Percentiles rank a stretch among this genome's conserved stretches.
Evolutionary conservation across 2,329 filamentous ascomycete species (phyloP).

Genomic region (Drechslerella coelobrocha): DNA sequence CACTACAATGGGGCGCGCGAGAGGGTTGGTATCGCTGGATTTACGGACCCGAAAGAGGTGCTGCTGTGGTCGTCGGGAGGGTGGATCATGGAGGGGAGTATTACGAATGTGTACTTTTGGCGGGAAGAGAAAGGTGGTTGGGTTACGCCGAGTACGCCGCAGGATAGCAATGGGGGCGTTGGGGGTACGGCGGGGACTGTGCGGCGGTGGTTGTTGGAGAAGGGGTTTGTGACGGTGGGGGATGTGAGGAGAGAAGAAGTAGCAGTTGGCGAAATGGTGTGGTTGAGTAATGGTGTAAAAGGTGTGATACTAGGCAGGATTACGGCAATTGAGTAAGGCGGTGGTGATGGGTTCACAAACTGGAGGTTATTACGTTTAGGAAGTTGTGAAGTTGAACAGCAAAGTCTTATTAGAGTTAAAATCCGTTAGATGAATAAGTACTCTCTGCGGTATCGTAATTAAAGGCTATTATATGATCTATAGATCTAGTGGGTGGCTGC

Average conservation of each 20-base stretch:
- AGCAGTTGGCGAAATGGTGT: conserved; percentile 23
- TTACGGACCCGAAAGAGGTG: conserved; percentile 70
- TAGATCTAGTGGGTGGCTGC: conserved; percentile 62
- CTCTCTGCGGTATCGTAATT: too few species aligned
- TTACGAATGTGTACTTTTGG: conserved; percentile 82
- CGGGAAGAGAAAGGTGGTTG: conserved; percentile 67
- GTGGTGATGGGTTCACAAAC: too few species aligned
- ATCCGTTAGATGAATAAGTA: too few species aligned
- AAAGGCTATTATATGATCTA: conserved; percentile 2
- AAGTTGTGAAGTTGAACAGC: too few species aligned
- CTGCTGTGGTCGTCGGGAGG: conserved; percentile 55
- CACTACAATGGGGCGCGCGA: conserved; percentile 63
- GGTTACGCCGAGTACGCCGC: conserved; percentile 70
- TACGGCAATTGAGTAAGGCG: neutral
- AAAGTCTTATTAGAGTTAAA: too few species aligned
- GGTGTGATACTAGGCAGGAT: conserved; percentile 38
- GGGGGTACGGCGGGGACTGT: conserved; percentile 34
- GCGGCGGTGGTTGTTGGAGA: conserved; percentile 44
- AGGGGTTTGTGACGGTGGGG: conserved; percentile 36
- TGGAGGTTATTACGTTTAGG: neutral
- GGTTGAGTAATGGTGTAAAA: conserved; percentile 47
- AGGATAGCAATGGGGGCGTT: conserved; percentile 10
- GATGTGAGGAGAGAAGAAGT: conserved; percentile 43
- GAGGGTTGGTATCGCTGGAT: conserved; percentile 65
- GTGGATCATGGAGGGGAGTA: conserved; percentile 82